Percentiles rank a stretch among this genome's conserved stretches.
Conservation (phyloP, 495 filamentous ascomycete species). For the Lepidopterella palustris region DNA sequence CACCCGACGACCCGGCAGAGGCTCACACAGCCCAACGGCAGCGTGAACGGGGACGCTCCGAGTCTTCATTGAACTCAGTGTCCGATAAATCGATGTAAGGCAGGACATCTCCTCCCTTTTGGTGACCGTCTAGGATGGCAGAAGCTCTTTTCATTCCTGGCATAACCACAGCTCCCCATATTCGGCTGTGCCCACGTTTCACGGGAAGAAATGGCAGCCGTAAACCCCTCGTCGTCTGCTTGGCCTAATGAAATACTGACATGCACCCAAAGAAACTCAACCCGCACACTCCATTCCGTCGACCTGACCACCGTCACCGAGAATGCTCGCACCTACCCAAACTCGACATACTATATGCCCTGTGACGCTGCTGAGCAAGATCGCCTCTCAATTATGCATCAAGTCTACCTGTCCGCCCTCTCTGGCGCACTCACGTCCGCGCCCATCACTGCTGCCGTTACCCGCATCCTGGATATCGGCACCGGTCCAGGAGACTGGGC, state of each 20-base stretch:
- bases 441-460: constrained; percentile 14
- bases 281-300: constrained; percentile 18
- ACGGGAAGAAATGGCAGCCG: too few relatives aligned
- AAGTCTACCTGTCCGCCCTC: constrained; percentile 28
- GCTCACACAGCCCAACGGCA: constrained; percentile 24
- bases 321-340: constrained; percentile 62
- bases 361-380: constrained; percentile 69
- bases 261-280: constrained; percentile 10
- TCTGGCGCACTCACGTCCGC: constrained; percentile 28
- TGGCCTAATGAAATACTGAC: background rate
- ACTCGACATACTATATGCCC: constrained; percentile 64
- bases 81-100: constrained; percentile 27
- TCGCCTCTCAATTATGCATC: constrained; percentile 54
- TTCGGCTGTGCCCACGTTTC: too few relatives aligned
- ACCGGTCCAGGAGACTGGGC: constrained; percentile 36
- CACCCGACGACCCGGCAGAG: constrained; percentile 24
- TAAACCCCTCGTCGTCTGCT: background rate
- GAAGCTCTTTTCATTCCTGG: too few relatives aligned
- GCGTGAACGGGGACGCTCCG: constrained; percentile 15
- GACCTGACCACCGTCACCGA: constrained; percentile 42
- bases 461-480: constrained; percentile 33
- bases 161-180: too few relatives aligned
- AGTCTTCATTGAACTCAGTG: constrained; percentile 14
- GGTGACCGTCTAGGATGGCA: background rate
- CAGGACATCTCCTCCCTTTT: background rate